Conservation (phyloP, 805 yeast species). For the Candida silvatica region DNA sequence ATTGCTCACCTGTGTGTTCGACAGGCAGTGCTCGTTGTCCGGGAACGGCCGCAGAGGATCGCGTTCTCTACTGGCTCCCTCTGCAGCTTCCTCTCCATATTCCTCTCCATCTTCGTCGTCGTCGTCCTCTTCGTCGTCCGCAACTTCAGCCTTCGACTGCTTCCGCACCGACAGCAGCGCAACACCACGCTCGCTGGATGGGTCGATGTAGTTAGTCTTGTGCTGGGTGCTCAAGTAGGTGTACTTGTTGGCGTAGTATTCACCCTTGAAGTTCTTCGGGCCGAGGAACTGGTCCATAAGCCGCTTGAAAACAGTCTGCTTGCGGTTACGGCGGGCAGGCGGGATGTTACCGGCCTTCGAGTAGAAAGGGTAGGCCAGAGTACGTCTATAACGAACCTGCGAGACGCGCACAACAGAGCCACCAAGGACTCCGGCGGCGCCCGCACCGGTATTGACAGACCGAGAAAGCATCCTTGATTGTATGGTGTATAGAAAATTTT, state of each 20-base stretch:
- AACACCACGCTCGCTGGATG: constrained; percentile 38
- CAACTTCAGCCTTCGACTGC: constrained; percentile 8
- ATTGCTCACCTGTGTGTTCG: constrained; percentile 53
- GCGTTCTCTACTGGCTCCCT: constrained; percentile 6
- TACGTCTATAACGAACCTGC: constrained; percentile 42
- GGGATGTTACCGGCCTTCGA: constrained; percentile 35
- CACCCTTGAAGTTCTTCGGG: constrained; percentile 76
- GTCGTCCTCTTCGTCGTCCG: constrained; percentile 12
- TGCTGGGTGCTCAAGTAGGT: constrained; percentile 59
- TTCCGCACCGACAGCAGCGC: constrained; percentile 14
- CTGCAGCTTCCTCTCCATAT: constrained; percentile 2
- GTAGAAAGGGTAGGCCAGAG: constrained; percentile 45
- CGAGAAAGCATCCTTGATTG: no score
- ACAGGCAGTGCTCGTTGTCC: constrained; percentile 55
- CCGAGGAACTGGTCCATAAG: constrained; percentile 73
- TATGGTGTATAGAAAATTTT: no score
- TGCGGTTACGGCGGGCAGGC: constrained; percentile 25
- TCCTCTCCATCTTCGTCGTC: constrained; percentile 6
- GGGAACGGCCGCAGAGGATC: constrained; percentile 72
- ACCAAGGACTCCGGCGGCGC: no score
- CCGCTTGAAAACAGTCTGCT: constrained; percentile 46
- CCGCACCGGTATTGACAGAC: no score
- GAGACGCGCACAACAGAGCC: no score
- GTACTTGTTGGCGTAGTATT: constrained; percentile 69
- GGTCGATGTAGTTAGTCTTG: constrained; percentile 63